Conservation (phyloP, 2,329 filamentous ascomycete species). For the Nemania diffusa region DNA sequence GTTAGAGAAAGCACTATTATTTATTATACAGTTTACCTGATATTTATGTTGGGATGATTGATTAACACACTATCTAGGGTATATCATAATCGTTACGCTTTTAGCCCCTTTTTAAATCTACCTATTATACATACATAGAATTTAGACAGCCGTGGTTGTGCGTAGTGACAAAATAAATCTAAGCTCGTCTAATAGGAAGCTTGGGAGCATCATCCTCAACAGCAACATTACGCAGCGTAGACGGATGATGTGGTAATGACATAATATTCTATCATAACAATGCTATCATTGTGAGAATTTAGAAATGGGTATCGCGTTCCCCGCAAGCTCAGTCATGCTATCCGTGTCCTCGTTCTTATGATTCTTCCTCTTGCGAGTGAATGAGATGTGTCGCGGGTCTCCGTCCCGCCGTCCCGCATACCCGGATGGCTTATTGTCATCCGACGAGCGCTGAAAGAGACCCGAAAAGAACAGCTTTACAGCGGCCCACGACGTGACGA, state of each 20-base stretch:
- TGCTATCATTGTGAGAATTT: constrained; percentile 37
- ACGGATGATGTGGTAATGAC: neutral
- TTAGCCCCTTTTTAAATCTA: neutral
- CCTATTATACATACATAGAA: constrained; percentile 1
- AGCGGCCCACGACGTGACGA: constrained; percentile 73
- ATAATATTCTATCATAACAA: constrained; percentile 11
- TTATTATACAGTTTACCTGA: neutral
- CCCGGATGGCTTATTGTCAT: constrained; percentile 38
- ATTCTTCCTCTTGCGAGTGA: constrained; percentile 48
- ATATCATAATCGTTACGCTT: constrained; percentile 20
- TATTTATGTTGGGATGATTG: neutral
- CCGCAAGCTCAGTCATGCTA: constrained; percentile 62
- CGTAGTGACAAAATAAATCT: neutral
- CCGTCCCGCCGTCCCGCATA: constrained; percentile 9
- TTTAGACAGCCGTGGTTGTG: neutral
- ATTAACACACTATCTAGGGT: constrained; percentile 22
- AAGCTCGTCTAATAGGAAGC: neutral
- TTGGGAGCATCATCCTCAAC: neutral
- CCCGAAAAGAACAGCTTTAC: constrained; percentile 62
- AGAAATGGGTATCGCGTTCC: constrained; percentile 49
- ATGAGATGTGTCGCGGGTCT: constrained; percentile 46
- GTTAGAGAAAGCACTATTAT: neutral
- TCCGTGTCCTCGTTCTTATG: constrained; percentile 59
- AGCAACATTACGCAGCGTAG: neutral
- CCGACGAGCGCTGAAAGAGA: constrained; percentile 45